These are phyloP conservation scores for Russula lepida DNA, from an alignment of 768 basidiomycete species.

Conservation along the genomic window DNA sequence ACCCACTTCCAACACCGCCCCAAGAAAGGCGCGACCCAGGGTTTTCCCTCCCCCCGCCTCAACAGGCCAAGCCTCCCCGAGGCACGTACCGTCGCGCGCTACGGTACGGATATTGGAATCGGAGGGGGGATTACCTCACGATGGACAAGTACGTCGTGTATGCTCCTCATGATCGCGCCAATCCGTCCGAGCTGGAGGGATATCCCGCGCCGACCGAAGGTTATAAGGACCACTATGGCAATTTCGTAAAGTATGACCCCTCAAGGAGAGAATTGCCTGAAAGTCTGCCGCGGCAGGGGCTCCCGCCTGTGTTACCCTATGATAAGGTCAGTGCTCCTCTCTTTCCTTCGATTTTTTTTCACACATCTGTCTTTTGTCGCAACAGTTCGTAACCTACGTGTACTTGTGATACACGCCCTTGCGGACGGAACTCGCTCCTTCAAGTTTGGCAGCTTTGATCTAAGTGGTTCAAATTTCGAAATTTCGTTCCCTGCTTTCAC, in stretches of 20 bases:
- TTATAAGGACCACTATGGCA: conserved; percentile 47
- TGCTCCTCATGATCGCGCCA: conserved; percentile 46
- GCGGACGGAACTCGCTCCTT: not conserved
- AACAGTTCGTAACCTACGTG: conserved; percentile 18
- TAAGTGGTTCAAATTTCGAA: not conserved
- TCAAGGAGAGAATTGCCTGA: conserved; percentile 50
- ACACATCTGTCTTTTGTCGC: not conserved
- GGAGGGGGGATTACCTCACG: conserved; percentile 66
- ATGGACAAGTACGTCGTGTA: conserved; percentile 50
- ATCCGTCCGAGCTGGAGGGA: conserved; percentile 49
- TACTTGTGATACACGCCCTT: conserved; percentile 4
- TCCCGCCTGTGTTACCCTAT: conserved; percentile 48
- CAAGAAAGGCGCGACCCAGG: conserved; percentile 19
- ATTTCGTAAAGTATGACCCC: conserved; percentile 33
- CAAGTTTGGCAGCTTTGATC: not conserved
- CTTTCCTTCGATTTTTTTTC: not conserved
- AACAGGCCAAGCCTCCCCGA: conserved; percentile 27
- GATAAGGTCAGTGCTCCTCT: conserved; percentile 33
- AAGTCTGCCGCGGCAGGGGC: conserved; percentile 50
- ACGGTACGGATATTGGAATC: conserved; percentile 63
- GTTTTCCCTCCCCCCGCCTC: conserved; percentile 22
- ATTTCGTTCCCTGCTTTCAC: conserved; percentile 4
- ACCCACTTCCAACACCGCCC: conserved; percentile 13
- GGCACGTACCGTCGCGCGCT: conserved; percentile 27
- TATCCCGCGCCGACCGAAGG: conserved; percentile 51